Base-by-base conservation (phyloP, 2,329 filamentous ascomycete species). In the Cladosporium phlei region DNA sequence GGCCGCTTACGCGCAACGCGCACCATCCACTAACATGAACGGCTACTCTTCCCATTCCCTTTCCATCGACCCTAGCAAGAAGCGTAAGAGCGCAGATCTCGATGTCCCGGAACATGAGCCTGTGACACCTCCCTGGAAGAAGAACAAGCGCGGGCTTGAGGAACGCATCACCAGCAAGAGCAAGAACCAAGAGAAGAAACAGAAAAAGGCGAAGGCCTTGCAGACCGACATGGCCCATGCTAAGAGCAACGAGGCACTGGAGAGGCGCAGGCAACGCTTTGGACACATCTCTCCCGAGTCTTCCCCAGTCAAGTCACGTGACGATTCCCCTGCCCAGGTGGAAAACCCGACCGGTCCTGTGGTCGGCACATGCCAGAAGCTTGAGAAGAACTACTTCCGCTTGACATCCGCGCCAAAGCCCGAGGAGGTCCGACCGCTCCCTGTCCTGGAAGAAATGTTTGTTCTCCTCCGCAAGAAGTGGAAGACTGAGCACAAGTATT, bases 381-480 rank as follows among this genome's bases (percentile, higher is more conserved):
- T 97, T 57, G 91, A 97, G 69, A 98, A 98, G 76, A 84, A 81
- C 63, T 98, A 96, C 64, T 86, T 97, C 63, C 89, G 93, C 52
- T 77, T 98, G 65, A 98, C 91, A 14, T 83, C 90, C 24, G 84
- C 90, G 38, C 93, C 93, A 25, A 87, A 94, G 55, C 83, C 90
- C 46, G 85, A 90, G 61, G 84, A 85, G 58, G 93, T 98, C 40
- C 89, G 93, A 35, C 93, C 93, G 17, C 77, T 95, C 62, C 70
- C 71, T 38, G 75, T 98, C 17, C 72, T 98, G 53, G 82, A 85
- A 56, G 83, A 93, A 69, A 90, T 91, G 5, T 70, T 98, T 66
- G 88, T 94, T 57, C 72, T 94, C 38, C 73, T 98, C 54, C 94
- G 95, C 74, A 86, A 84, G 72, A 97, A 95, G 71, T 98, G 93